Evolutionary conservation across 768 basidiomycete genomes (phyloP).

Genomic region (Arthromyces matolae): DNA sequence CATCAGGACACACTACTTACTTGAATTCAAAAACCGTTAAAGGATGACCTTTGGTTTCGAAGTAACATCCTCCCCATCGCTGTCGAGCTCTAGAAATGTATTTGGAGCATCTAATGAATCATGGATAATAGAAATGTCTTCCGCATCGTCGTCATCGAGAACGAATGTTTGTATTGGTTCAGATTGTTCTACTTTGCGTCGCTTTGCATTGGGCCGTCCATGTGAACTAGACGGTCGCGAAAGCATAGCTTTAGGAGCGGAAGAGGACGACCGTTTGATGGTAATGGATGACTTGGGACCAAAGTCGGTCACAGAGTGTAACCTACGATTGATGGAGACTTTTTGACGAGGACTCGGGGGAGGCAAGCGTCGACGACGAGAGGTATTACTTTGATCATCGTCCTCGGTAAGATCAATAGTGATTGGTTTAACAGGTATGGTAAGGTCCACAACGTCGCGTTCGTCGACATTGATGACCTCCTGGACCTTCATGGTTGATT

Average conservation of each 20-base stretch:
- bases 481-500: neutral
- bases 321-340: neutral
- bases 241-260: neutral
- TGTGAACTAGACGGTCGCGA: neutral
- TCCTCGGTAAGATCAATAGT: conserved; percentile 1
- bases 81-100: conserved; percentile 12
- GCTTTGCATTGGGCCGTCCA: neutral
- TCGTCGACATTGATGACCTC: conserved; percentile 11
- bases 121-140: neutral
- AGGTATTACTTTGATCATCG: neutral
- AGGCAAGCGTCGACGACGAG: neutral
- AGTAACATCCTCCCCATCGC: conserved; percentile 15
- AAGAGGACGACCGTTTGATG: neutral
- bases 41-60: conserved; percentile 12
- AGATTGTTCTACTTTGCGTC: neutral
- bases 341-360: conserved; percentile 1
- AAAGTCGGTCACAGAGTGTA: neutral
- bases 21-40: neutral
- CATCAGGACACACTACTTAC: neutral
- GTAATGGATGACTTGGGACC: conserved; percentile 1
- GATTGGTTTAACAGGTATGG: neutral
- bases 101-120: neutral
- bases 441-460: conserved; percentile 8
- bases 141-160: neutral
- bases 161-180: too few relatives aligned